phyloP scores from a whole-genome alignment of 225 moss, liverwort and hornwort species.

The Pleurozium schreberi region DNA sequence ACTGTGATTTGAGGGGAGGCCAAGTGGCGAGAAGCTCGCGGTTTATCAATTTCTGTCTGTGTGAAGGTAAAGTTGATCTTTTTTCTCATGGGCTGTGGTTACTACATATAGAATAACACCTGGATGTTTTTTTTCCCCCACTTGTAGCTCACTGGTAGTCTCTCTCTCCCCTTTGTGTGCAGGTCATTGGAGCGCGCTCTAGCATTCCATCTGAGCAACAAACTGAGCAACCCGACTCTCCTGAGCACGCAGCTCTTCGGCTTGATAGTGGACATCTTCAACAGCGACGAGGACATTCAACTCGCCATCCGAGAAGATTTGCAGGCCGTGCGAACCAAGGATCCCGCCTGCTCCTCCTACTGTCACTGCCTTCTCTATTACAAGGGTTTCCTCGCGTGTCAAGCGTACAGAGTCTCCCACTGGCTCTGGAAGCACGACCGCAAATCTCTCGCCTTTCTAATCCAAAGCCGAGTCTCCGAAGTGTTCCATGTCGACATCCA shows the following conservation, averaged over 20 bases:
- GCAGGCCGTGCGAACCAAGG: conserved; percentile 15
- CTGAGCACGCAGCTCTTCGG: conserved; percentile 38
- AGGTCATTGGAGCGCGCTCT: conserved; percentile 39
- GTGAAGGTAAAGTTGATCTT: background rate
- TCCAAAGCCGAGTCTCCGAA: conserved; percentile 29
- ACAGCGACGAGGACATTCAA: conserved; percentile 6
- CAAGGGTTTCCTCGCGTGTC: conserved; percentile 40
- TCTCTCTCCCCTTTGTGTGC: background rate
- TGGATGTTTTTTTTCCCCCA: background rate
- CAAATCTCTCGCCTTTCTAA: conserved; percentile 12
- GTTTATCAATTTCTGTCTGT: background rate
- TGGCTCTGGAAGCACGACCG: conserved; percentile 27
- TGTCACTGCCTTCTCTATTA: conserved; percentile 26
- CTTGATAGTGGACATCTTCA: conserved; percentile 37
- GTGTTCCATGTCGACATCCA: conserved; percentile 49
- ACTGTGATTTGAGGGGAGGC: background rate
- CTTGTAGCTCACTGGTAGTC: background rate
- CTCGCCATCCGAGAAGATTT: conserved; percentile 21
- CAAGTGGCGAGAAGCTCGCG: background rate
- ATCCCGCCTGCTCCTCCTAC: conserved; percentile 31
- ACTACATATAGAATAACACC: background rate
- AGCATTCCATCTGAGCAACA: conserved; percentile 42
- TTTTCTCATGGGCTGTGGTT: background rate
- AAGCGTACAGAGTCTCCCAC: conserved; percentile 23
- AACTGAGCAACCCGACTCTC: conserved; percentile 34